These are phyloP conservation scores for Dictyophora rubrovolvata DNA, from an alignment of 768 basidiomycete species.

Conservation along the genomic window DNA sequence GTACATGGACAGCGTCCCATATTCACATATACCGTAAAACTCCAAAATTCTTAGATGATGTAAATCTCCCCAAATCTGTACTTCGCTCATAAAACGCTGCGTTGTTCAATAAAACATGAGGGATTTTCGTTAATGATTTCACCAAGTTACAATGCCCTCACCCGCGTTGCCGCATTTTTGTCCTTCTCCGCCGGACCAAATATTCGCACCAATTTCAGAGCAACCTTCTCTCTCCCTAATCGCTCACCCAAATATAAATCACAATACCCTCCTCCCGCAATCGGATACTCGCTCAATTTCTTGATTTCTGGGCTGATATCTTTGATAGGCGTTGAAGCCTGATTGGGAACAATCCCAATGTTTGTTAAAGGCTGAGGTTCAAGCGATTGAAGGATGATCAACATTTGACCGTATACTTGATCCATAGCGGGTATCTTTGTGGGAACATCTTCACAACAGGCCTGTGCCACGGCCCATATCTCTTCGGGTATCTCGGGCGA, in stretches of 20 bases:
- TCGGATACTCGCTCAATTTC: slow-evolving; percentile 7
- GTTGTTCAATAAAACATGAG: no score
- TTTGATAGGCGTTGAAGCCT: background rate
- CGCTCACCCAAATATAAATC: slow-evolving; percentile 11
- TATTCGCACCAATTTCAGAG: slow-evolving; percentile 9
- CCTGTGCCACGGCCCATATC: slow-evolving; percentile 33
- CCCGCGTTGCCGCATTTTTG: slow-evolving; percentile 2
- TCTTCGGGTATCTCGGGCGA: slow-evolving; percentile 21
- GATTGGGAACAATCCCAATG: background rate
- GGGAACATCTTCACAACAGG: slow-evolving; percentile 32
- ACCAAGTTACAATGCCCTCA: background rate
- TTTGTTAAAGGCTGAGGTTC: no score
- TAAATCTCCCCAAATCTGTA: slow-evolving; percentile 8
- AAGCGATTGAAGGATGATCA: background rate
- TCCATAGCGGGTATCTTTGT: slow-evolving; percentile 31
- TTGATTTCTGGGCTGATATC: slow-evolving; percentile 11
- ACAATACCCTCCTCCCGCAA: slow-evolving; percentile 11
- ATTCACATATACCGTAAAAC: slow-evolving; percentile 12
- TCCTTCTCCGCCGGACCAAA: slow-evolving; percentile 7
- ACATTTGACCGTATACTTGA: slow-evolving; percentile 17
- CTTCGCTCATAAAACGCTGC: slow-evolving; percentile 11
- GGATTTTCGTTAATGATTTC: background rate
- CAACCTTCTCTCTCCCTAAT: slow-evolving; percentile 9
- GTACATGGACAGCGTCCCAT: slow-evolving; percentile 7
- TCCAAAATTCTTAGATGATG: slow-evolving; percentile 11